Base-by-base conservation (phyloP, 441 rosid species). In the Corymbia calophylla region DNA sequence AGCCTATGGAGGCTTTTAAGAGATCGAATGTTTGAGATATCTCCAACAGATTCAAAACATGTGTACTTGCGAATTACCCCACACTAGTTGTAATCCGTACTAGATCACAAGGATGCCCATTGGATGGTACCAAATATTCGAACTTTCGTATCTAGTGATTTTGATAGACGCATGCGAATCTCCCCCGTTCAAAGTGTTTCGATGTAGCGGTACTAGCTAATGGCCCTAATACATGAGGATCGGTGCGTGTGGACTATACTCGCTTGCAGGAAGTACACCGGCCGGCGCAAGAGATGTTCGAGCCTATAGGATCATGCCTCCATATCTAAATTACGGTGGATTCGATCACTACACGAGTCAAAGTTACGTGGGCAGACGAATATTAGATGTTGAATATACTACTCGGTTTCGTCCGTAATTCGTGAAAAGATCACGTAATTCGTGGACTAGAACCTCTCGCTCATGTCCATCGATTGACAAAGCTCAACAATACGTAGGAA, bases 11-110 rank as follows among this genome's bases (percentile, higher is more conserved):
- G 5, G 21, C 31, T 15, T n/a, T 66, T 4, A 16, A 8, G 15
- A n/a, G 19, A 31, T 0, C 39, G 2, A 31, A 16, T 15, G 35
- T n/a, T 2, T 0, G 11, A n/a, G 73, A 64, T n/a, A 64, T 64
- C 10, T 64, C 19, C 19, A 64, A 0, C 73, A n/a, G 19, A n/a
- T 64, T 32, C 35, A 64, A 64, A 64, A 15, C 73, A 64, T 7
- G 73, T 4, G 39, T 2, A 3, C 18, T 15, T 8, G 35, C 5
- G 73, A 15, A 66, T 66, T 66, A 29, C 64, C 64, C 21, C 73
- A n/a, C 23, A 7, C 23, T 18, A 11, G 12, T 31, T 15, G 19
- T 18, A 66, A 31, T 66, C 73, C 21, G 10, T 66, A 31, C 19
- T 39, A 15, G 9, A 66, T 31, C 39, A 8, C 73, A 8, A 66